These are phyloP conservation scores for Ichthyophthirius multifiliis DNA, from an alignment of 169 alveolate species.

Conservation along the genomic window DNA sequence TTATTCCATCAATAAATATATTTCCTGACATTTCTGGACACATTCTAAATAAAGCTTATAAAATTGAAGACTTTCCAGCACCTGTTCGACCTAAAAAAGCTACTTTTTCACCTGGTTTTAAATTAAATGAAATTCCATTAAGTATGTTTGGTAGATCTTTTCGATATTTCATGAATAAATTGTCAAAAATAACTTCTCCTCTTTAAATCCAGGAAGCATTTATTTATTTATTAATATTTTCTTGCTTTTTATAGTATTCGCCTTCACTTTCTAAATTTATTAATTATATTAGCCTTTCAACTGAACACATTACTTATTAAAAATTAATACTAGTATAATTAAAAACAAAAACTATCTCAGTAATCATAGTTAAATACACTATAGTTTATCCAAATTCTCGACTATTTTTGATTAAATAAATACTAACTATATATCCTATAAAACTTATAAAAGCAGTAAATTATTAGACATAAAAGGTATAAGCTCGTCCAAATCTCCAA, in stretches of 20 bases:
- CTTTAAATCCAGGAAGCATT: no score
- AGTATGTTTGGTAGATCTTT: slow-evolving; percentile 69
- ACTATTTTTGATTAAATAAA: background rate
- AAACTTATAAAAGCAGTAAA: background rate
- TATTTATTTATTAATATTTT: no score
- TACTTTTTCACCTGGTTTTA: slow-evolving; percentile 72
- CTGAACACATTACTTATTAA: no score
- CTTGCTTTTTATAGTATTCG: no score
- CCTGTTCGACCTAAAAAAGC: slow-evolving; percentile 73
- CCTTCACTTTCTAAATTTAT: no score
- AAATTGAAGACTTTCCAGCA: slow-evolving; percentile 39
- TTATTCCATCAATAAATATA: slow-evolving; percentile 22
- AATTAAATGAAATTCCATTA: slow-evolving; percentile 49
- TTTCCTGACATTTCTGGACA: background rate
- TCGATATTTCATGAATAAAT: slow-evolving; percentile 67
- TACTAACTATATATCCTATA: background rate
- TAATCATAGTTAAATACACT: background rate
- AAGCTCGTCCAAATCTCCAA: background rate
- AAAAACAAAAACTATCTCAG: no score
- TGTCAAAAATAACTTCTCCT: slow-evolving; percentile 63
- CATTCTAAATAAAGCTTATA: slow-evolving; percentile 25
- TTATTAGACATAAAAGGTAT: background rate
- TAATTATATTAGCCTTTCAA: no score
- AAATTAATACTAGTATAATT: no score
- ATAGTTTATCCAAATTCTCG: background rate